These are phyloP conservation scores for Pterulicium gracile DNA, from an alignment of 1,284 basidiomycete species.

Conservation along the genomic window DNA sequence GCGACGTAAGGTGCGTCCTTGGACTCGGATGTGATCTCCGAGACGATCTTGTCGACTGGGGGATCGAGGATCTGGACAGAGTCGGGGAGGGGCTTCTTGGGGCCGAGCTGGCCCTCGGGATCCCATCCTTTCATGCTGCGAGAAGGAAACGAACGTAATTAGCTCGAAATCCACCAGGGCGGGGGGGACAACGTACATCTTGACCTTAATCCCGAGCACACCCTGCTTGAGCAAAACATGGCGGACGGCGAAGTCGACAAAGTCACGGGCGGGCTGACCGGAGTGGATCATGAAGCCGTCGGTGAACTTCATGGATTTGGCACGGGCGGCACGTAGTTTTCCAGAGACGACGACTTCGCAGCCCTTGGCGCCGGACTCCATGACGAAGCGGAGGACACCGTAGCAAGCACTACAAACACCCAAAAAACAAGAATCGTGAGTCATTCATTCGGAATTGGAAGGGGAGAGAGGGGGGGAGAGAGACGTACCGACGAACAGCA, in stretches of 20 bases:
- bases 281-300: slow-evolving; percentile 99
- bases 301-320: slow-evolving; percentile 99
- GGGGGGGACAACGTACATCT: slow-evolving; percentile 62
- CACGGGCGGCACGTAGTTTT: slow-evolving; percentile 98
- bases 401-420: slow-evolving; percentile 80
- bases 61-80: slow-evolving; percentile 88
- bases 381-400: slow-evolving; percentile 99
- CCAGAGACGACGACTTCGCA: slow-evolving; percentile 99
- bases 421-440: background rate
- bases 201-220: slow-evolving; percentile 99
- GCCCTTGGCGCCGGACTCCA: slow-evolving; percentile 99
- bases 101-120: slow-evolving; percentile 82
- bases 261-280: slow-evolving; percentile 95
- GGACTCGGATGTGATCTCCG: slow-evolving; percentile 73
- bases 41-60: slow-evolving; percentile 68
- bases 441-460: background rate
- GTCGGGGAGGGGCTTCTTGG: slow-evolving; percentile 92
- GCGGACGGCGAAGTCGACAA: slow-evolving; percentile 96
- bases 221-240: slow-evolving; percentile 99
- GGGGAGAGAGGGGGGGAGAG: slow-evolving; percentile 1
- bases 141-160: slow-evolving; percentile 6
- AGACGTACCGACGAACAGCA: slow-evolving; percentile 85
- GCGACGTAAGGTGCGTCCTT: slow-evolving; percentile 51
- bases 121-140: slow-evolving; percentile 93
- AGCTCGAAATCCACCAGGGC: slow-evolving; percentile 3